Evolutionary conservation across 1,284 basidiomycete genomes (phyloP), one percentile per base, ranked within the genome.

Genomic region (Pyrrhoderma noxium): DNA sequence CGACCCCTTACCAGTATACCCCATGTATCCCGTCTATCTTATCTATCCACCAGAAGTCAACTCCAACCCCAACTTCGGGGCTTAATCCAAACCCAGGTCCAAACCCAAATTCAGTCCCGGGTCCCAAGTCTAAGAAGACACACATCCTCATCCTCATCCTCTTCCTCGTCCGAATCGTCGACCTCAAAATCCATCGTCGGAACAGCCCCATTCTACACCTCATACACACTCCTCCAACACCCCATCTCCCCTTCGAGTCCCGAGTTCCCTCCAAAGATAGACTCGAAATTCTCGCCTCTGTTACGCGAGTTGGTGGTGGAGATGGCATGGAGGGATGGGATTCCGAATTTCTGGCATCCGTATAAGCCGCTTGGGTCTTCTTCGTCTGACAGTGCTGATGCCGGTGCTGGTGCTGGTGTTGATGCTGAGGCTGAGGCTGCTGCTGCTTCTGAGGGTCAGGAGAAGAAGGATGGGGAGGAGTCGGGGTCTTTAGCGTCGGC

Each of bases 291-390:
- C 8, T 79, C 80, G 0, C 66, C 72, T 3, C 52, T 84, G 1
- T 75, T 77, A 46, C 70, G 74, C n/a, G 72, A 69, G 8, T 65
- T 85, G 18, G 72, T 73, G 51, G 63, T 74, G 4, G 66, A 67
- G 19, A 67, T 68, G 3, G 58, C 64, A 19, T 63, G 66, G 57
- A 76, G 70, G 69, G 75, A 75, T 14, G 79, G 73, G 2, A 52
- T 74, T n/a, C 75, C 81, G 53, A 85, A 85, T 62, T 79, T 82
- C 59, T 69, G 73, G 8, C 83, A 76, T 31, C 27, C 27, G 5
- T 31, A 5, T 31, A 11, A 31, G 11, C 11, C 43, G 22, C 34
- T 45, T 22, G 8, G 8, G 8, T 8, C 21, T 14, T 21, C 43
- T 13, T 16, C 18, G 2, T 22, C n/a, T n/a, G n/a, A n/a, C n/a